Base-by-base conservation (phyloP, 73 alveolate genomes). In the Paramecium bursaria region DNA sequence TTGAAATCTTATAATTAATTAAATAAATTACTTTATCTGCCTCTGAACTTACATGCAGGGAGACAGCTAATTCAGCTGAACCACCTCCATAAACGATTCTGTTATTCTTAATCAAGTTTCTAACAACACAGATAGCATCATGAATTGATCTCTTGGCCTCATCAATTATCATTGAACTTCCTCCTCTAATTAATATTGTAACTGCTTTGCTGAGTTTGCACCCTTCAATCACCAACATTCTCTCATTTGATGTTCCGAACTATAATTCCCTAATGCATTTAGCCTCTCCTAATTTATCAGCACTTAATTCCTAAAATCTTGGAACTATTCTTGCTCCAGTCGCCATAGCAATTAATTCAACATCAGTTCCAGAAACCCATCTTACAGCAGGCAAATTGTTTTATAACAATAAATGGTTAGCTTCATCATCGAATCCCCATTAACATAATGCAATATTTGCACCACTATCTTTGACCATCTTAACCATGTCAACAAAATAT, bases 361-460 rank as follows among this genome's bases (percentile, higher is more conserved):
- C 94, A 88, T 97, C 99, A 26, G 97, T 97, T 39, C 99, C 99
- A 11, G 99, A 99, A 11, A 97, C 99, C 99, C 99, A 97, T 88
- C 99, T 91, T 13, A 92, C 93, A 29, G 97, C 95, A 27, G 97
- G 97, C 29, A 94, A 54, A 61, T 91, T 87, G 74, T 90, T 90
- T 77, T 80, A 86, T 90, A 88, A 88, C 49, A 94, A 90, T 74
- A 97, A 74, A 74, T 97, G 99, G 86, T 97, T 97, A 22, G 98
- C 99, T 86, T 97, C 99, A 79, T 96, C 99, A 87, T 96, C 99
- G 82, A 97, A 97, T 48, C 99, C 99, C 90, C 90, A 61, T 73
- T 61, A 57, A 49, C 86, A 73, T 54, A 90, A 85, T 7, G 93
- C 99, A 46, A 97, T 87, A 76, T 96, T 97, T 35, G 99, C 98